Base-by-base conservation (phyloP, 768 basidiomycete genomes). In the Imleria badia region DNA sequence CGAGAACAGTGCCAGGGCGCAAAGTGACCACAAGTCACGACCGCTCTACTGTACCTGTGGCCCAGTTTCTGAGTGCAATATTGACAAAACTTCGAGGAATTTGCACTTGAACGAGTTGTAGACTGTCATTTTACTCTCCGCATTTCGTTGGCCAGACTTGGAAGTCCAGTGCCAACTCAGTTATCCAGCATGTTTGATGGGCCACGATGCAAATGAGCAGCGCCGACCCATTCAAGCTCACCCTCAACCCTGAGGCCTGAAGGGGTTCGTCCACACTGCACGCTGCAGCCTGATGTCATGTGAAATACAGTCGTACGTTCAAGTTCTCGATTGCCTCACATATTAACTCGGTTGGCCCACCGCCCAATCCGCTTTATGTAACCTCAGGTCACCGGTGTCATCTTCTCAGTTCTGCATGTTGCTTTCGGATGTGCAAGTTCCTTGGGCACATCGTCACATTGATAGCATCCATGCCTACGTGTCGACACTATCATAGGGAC, bases 361-460 rank as follows among this genome's bases (percentile, higher is more conserved):
- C 22, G 39, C 54, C 49, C 54, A 49, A 26, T 7, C 51, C 48
- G 33, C 54, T 33, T 54, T 60, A 45, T 56, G 45, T n/a, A n/a
- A n/a, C n/a, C 51, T 53, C 41, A 23, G 14, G 17, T 35, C 51
- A 8, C 53, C 49, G 22, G 44, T n/a, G 20, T 33, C 41, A 34
- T 35, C 29, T 19, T 47, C 36, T 45, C 45, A 23, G 48, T 51
- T 36, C 45, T 61, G 46, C 41, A 57, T 54, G 47, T 48, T 41
- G 44, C 44, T 45, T 22, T 43, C 33, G 62, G 17, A 64, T 61
- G 62, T 52, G 59, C 49, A 49, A 54, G 22, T 42, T 6, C 26
- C 26, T 35, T 34, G 40, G 20, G 7, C 59, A 48, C 43, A 19
- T 65, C 49, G 19, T 49, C 59, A 49, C 50, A 51, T 14, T 46